phyloP scores from a whole-genome alignment of 2,329 filamentous ascomycete species.

The Coniella vitis region DNA sequence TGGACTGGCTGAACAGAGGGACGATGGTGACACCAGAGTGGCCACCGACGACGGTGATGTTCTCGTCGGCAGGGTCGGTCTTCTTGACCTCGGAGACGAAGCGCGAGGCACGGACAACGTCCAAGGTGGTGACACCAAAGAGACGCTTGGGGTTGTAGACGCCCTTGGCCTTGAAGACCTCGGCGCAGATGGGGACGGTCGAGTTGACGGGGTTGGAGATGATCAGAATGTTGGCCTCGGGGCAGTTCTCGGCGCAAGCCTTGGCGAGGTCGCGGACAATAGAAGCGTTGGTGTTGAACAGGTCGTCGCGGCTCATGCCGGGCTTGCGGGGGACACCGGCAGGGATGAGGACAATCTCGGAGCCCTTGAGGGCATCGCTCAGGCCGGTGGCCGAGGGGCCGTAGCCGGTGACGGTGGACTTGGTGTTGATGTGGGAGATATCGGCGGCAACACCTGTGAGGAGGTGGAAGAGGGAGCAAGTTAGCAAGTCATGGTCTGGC shows the following conservation, averaged over 20 bases:
- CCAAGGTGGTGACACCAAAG: constrained; percentile 98
- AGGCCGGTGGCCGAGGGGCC: constrained; percentile 71
- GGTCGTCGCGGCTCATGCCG: constrained; percentile 98
- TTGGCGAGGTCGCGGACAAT: constrained; percentile 98
- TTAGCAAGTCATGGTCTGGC: constrained; percentile 22
- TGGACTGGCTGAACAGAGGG: constrained; percentile 91
- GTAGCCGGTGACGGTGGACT: constrained; percentile 88
- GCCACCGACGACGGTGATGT: constrained; percentile 92
- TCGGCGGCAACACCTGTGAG: constrained; percentile 89
- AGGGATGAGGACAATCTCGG: constrained; percentile 94
- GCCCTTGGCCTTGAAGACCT: constrained; percentile 90
- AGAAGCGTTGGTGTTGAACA: constrained; percentile 99
- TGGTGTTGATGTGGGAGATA: constrained; percentile 98
- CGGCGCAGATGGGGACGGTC: constrained; percentile 93
- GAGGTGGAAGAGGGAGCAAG: constrained; percentile 15
- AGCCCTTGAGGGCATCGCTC: constrained; percentile 69
- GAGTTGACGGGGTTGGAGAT: constrained; percentile 99
- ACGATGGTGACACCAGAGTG: constrained; percentile 99
- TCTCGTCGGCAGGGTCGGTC: constrained; percentile 86
- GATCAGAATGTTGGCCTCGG: constrained; percentile 91
- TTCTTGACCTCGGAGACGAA: constrained; percentile 94
- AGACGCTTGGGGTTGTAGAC: constrained; percentile 99
- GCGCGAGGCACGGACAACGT: constrained; percentile 93
- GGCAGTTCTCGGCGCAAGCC: constrained; percentile 80
- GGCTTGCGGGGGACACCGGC: constrained; percentile 98